phyloP scores from a whole-genome alignment of 164 flowering plant genomes.

The Liquidambar formosana region DNA sequence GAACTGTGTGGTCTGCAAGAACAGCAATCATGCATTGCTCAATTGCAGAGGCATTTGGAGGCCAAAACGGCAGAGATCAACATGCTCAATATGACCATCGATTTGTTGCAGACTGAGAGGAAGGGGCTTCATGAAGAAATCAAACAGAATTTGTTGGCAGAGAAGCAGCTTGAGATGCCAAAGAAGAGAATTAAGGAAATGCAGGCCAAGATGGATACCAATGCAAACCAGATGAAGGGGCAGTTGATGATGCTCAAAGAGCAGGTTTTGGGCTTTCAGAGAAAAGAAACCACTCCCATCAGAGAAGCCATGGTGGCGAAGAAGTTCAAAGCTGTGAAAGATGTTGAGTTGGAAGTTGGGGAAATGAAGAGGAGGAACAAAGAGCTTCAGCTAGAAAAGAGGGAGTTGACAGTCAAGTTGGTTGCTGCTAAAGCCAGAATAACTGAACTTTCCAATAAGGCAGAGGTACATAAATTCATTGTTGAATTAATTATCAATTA shows the following conservation, averaged over 20 bases:
- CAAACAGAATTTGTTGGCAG: constrained; percentile 2
- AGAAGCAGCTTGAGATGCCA: constrained; percentile 15
- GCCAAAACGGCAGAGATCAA: constrained; percentile 9
- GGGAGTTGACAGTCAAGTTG: constrained; percentile 16
- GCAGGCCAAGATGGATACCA: constrained; percentile 1
- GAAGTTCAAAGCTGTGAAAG: constrained; percentile 8
- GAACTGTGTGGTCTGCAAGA: constrained; percentile 17
- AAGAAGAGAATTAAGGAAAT: constrained; percentile 10
- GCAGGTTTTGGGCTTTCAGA: constrained; percentile 11
- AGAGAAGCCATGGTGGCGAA: constrained; percentile 9
- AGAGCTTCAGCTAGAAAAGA: constrained; percentile 29
- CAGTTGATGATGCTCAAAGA: constrained; percentile 8
- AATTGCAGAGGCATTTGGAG: constrained; percentile 11
- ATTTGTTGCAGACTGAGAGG: constrained; percentile 12
- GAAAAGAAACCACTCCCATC: background rate
- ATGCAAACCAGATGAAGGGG: constrained; percentile 1
- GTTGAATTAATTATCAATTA: no score
- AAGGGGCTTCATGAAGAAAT: constrained; percentile 12
- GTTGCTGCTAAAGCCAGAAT: constrained; percentile 12
- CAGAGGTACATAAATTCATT: constrained; percentile 18
- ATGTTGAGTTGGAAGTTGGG: constrained; percentile 7
- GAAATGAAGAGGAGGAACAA: constrained; percentile 23
- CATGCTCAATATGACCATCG: constrained; percentile 5
- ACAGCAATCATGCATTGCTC: constrained; percentile 2
- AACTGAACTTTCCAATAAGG: constrained; percentile 9